Evolutionary conservation across 805 yeast genomes (phyloP).

Genomic region (Pichia rugopelliculosa): DNA sequence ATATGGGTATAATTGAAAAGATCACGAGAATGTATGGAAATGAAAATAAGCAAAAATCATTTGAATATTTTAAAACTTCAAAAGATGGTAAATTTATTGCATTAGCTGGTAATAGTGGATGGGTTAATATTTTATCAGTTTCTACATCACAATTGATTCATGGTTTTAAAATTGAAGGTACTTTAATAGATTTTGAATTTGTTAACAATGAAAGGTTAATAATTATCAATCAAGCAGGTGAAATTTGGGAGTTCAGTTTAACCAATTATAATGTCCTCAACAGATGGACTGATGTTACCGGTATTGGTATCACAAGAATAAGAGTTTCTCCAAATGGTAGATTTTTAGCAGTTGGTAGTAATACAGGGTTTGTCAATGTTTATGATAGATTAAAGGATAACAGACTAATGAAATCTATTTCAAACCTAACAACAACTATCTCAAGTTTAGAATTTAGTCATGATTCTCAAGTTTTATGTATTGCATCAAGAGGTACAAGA

Average conservation of each 20-base stretch:
- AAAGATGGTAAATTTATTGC: constrained; percentile 69
- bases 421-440: constrained; percentile 75
- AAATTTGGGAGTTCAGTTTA: constrained; percentile 79
- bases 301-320: constrained; percentile 73
- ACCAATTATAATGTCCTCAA: constrained; percentile 41
- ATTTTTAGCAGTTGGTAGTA: constrained; percentile 85
- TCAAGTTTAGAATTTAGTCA: constrained; percentile 65
- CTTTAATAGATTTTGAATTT: constrained; percentile 75
- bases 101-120: constrained; percentile 78
- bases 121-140: constrained; percentile 78
- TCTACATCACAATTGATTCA: constrained; percentile 77
- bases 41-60: constrained; percentile 73
- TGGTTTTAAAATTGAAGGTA: constrained; percentile 87
- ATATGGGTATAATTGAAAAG: constrained; percentile 59
- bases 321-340: constrained; percentile 48
- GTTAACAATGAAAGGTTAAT: constrained; percentile 39
- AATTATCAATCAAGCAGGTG: constrained; percentile 67
- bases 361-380: constrained; percentile 81
- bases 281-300: constrained; percentile 83
- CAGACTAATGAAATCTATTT: constrained; percentile 59
- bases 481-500: constrained; percentile 77
- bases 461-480: constrained; percentile 84
- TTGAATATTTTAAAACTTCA: constrained; percentile 78
- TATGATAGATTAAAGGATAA: constrained; percentile 50
- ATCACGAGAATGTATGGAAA: constrained; percentile 88